Evolutionary conservation across 257 asterid species (phyloP).

Genomic region (Solanum okadae): DNA sequence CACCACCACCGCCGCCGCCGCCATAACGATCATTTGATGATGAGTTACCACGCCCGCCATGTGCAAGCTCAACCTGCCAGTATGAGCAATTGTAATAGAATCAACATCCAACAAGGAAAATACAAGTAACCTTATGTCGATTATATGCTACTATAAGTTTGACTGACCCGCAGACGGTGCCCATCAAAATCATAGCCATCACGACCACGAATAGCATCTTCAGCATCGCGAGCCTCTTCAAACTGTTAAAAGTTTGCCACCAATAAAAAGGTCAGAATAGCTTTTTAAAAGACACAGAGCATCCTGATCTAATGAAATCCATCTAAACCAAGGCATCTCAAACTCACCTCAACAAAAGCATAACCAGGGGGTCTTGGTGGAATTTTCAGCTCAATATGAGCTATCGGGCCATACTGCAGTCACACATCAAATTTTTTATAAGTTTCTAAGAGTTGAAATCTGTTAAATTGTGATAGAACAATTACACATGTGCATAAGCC

Average conservation of each 20-base stretch:
- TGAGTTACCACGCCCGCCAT: slow-evolving; percentile 93
- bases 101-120: neutral
- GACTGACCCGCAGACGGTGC: slow-evolving; percentile 79
- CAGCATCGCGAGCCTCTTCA: slow-evolving; percentile 97
- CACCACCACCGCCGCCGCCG: neutral
- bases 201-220: slow-evolving; percentile 98
- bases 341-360: slow-evolving; percentile 91
- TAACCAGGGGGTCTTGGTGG: slow-evolving; percentile 99
- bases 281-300: neutral
- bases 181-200: slow-evolving; percentile 99
- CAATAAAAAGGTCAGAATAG: neutral
- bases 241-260: slow-evolving; percentile 34
- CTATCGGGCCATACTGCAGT: slow-evolving; percentile 83
- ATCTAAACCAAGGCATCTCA: neutral
- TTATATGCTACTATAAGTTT: neutral
- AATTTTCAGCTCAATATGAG: slow-evolving; percentile 83
- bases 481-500: neutral
- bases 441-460: neutral
- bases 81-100: neutral
- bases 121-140: neutral
- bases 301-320: neutral
- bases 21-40: slow-evolving; percentile 66
- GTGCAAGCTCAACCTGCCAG: slow-evolving; percentile 90
- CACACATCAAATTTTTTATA: slow-evolving; percentile 1
- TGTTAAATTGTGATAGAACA: neutral